phyloP scores from a whole-genome alignment of 2,329 filamentous ascomycete species.

The Penicillium olsonii region DNA sequence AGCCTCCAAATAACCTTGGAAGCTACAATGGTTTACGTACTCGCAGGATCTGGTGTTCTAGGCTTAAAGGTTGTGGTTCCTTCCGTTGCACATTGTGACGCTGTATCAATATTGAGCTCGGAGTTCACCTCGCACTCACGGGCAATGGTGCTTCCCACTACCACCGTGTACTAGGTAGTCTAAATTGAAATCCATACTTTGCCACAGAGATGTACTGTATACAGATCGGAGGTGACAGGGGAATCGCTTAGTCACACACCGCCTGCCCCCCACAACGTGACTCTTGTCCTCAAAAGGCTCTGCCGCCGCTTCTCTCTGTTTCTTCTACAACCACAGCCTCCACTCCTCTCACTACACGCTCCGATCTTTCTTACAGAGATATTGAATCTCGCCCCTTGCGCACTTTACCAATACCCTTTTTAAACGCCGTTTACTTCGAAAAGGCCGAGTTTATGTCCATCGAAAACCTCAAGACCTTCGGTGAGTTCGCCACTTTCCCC shows the following conservation, averaged over 20 bases:
- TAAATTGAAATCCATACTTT: background rate
- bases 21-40: background rate
- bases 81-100: background rate
- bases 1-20: background rate
- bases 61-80: background rate
- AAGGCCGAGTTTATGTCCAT: slow-evolving; percentile 95
- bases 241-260: slow-evolving; percentile 35
- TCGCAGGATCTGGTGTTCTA: background rate
- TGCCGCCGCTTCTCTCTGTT: slow-evolving; percentile 31
- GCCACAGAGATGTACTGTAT: background rate
- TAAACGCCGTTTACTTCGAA: slow-evolving; percentile 53
- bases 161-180: background rate
- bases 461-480: slow-evolving; percentile 97
- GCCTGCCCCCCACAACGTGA: slow-evolving; percentile 35
- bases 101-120: slow-evolving; percentile 16
- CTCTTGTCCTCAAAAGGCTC: slow-evolving; percentile 38
- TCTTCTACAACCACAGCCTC: slow-evolving; percentile 29
- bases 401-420: slow-evolving; percentile 38
- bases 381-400: slow-evolving; percentile 32
- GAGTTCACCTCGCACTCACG: slow-evolving; percentile 8
- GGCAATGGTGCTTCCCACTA: background rate
- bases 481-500: slow-evolving; percentile 58
- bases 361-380: slow-evolving; percentile 34
- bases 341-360: slow-evolving; percentile 15
- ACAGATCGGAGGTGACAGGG: slow-evolving; percentile 10